Conservation (phyloP, 768 basidiomycete genomes). For the Lactarius indigo region DNA sequence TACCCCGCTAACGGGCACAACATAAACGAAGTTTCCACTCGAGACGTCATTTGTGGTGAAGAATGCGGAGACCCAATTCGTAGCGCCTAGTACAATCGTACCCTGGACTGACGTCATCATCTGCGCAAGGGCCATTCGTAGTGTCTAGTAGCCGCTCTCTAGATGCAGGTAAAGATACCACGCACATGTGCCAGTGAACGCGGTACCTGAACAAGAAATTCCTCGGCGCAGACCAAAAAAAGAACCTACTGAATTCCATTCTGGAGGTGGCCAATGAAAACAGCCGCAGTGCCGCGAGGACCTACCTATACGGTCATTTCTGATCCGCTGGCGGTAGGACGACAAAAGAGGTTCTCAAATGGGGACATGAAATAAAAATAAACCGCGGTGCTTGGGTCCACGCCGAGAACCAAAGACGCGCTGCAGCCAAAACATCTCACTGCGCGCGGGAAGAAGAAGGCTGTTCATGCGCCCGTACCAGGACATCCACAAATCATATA, state of each 20-base stretch:
- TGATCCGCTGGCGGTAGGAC: neutral
- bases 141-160: constrained; percentile 62
- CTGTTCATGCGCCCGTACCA: constrained; percentile 34
- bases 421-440: constrained; percentile 36
- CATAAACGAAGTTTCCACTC: constrained; percentile 38
- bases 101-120: constrained; percentile 37
- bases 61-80: constrained; percentile 63
- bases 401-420: constrained; percentile 29
- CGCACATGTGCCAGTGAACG: constrained; percentile 56
- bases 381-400: constrained; percentile 27
- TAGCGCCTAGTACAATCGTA: constrained; percentile 48
- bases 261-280: neutral
- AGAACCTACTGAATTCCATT: constrained; percentile 5
- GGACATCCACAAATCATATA: constrained; percentile 38
- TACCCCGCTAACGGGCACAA: neutral
- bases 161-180: constrained; percentile 54
- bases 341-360: constrained; percentile 8
- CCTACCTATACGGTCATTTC: neutral
- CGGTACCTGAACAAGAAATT: constrained; percentile 44
- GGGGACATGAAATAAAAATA: constrained; percentile 32
- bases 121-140: constrained; percentile 56
- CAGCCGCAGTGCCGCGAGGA: constrained; percentile 2
- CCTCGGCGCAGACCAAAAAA: neutral
- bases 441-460: constrained; percentile 36
- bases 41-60: constrained; percentile 47